Conservation (phyloP, 306 rosid genomes). For the Cicer cuneatum region DNA sequence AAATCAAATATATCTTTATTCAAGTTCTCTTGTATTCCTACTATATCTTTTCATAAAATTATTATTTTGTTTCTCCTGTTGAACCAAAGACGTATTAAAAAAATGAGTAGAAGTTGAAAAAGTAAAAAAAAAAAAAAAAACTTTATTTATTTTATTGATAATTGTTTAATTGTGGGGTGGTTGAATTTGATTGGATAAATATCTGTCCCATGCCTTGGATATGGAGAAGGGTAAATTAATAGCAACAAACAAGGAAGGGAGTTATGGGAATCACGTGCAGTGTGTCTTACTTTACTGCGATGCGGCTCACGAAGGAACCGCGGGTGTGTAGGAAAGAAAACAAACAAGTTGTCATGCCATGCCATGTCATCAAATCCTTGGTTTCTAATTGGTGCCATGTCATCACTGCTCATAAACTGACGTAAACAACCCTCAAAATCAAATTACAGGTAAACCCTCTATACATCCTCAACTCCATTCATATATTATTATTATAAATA, state of each 20-base stretch:
- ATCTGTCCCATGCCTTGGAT: slow-evolving; percentile 46
- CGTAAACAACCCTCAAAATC: too few species aligned
- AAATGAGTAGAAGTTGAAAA: too few species aligned
- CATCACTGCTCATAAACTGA: background rate
- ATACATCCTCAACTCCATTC: too few species aligned
- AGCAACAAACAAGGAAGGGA: slow-evolving; percentile 35
- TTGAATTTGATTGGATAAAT: slow-evolving; percentile 41
- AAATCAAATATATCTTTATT: too few species aligned
- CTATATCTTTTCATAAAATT: too few species aligned
- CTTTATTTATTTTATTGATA: background rate
- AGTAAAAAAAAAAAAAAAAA: background rate
- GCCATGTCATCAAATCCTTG: background rate
- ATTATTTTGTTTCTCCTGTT: too few species aligned
- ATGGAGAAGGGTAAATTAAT: background rate
- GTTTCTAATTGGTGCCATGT: background rate
- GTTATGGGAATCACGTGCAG: slow-evolving; percentile 71
- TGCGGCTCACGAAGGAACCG: background rate
- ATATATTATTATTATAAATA: too few species aligned
- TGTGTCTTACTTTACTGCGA: background rate
- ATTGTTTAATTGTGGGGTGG: background rate
- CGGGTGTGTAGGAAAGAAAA: too few species aligned
- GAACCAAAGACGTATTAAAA: too few species aligned
- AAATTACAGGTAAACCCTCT: too few species aligned
- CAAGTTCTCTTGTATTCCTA: too few species aligned
- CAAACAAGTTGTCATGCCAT: background rate